Evolutionary conservation across 1,284 basidiomycete genomes (phyloP), one percentile per base, ranked within the genome.

Genomic region (Puccinia triticina): DNA sequence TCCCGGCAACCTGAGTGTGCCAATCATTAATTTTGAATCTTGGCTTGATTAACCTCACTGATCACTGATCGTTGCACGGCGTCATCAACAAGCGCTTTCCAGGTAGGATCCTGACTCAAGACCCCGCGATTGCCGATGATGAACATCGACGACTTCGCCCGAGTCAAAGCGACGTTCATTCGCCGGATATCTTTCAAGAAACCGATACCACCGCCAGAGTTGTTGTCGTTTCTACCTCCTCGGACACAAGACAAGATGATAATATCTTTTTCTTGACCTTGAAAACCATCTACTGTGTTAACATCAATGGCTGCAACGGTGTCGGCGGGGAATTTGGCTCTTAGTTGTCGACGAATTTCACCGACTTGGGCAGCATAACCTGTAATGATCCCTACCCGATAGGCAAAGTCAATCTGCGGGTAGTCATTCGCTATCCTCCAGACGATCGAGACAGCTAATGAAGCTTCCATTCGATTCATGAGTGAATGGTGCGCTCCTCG

Each of bases 121-220:
- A 83, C 61, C 0, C 87, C 85, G 0, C 91, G 89, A 77, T 98
- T 92, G 8, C 97, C 97, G 40, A 99, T 90, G 72, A 99, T 92
- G 87, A 96, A 99, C 14, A 99, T 88, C 10, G 95, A 98, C 32
- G 94, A 95, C 86, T 93, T 94, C 4, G 97, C 94, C 86, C 97
- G 92, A 23, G 97, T 99, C 57, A 99, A 88, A 26, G 97, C 96
- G 29, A 99, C 97, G 88, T 99, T 99, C 93, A 98, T 96, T 82
- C 95, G 92, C 53, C 95, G 91, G 43, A 90, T 88, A 87, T 96
- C 94, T 92, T 83, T 73, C 75, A 53, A 26, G 43, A 61, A 29
- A 74, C 40, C 23, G 32, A 83, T 78, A 84, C 32, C 86, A 83
- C 90, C 90, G 11, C 61, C 46, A 55, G 61, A 40, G n/a, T 61